Conservation (phyloP, 257 asterid genomes). For the Marsdenia floribunda region DNA sequence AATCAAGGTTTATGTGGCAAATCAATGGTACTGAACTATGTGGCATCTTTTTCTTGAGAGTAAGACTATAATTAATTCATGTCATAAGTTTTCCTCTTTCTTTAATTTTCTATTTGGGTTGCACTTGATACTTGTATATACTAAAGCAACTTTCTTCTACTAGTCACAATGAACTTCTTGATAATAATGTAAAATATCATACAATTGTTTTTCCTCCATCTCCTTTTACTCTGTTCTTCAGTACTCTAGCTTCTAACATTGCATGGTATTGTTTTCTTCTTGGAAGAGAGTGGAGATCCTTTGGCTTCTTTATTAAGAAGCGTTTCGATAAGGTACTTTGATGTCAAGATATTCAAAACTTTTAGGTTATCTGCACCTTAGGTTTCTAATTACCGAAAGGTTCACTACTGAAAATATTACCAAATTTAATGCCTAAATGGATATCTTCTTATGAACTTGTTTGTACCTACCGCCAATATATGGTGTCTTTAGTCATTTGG, state of each 20-base stretch:
- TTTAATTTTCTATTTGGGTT: background rate
- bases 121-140: background rate
- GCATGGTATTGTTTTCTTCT: background rate
- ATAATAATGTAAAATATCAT: background rate
- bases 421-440: background rate
- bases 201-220: background rate
- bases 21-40: conserved; percentile 96
- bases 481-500: background rate
- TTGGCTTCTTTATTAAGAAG: background rate
- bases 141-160: background rate
- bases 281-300: background rate
- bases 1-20: conserved; percentile 87
- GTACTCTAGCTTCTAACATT: background rate
- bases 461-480: background rate
- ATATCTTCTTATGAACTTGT: background rate
- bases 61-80: conserved; percentile 34
- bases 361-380: background rate
- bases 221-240: background rate
- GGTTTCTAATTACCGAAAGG: background rate
- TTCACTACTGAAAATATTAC: background rate
- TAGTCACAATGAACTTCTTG: background rate
- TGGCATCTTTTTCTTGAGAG: conserved; percentile 92
- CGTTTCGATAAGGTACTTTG: background rate
- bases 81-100: background rate
- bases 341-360: background rate